Evolutionary conservation across 768 basidiomycete species (phyloP), one percentile per base, ranked within the genome.

Genomic region (Russula vinacea): DNA sequence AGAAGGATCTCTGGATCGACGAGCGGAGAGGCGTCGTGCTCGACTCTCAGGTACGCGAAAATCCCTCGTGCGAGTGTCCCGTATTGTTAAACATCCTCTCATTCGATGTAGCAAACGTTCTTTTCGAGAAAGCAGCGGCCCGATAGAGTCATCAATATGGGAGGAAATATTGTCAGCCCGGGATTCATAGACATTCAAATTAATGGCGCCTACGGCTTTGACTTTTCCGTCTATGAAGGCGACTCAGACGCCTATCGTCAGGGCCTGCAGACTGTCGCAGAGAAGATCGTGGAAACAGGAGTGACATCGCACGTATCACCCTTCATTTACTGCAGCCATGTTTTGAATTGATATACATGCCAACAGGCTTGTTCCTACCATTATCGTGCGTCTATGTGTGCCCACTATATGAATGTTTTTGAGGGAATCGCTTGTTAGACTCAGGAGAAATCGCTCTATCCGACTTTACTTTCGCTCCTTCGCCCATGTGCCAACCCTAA

Each of bases 101-200:
- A 32, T 22, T 66, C 7, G 3, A 26, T 33, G 13, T 69, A 91
- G 87, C 79, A 78, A 74, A 86, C 89, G 1, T 92, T 92, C 71
- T 92, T 81, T 67, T 65, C 80, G 40, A 77, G 79, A 32, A 82
- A 78, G 69, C 79, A 86, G 66, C 76, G 90, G 55, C 90, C 91
- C 5, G 79, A 76, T 64, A 80, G 76, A 64, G 77, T 82, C 54
- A 79, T 94, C 59, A 87, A 94, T 71, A 76, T 94, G 7, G 80
- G 78, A 1, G 91, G 92, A 16, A 86, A 88, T 73, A 88, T 94
- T 68, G 77, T 94, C 40, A 92, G 90, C 72, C 93, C 93, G 2
- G 93, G 93, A 16, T 83, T 88, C 70, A 81, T 95, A 56, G 94
- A 95, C 75, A 84, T 89, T 19, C 94, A 96, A 71, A 87, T 96